These are phyloP conservation scores for Clarireedia sp. DNA, from an alignment of 2,329 filamentous ascomycete genomes.

Conservation along the genomic window DNA sequence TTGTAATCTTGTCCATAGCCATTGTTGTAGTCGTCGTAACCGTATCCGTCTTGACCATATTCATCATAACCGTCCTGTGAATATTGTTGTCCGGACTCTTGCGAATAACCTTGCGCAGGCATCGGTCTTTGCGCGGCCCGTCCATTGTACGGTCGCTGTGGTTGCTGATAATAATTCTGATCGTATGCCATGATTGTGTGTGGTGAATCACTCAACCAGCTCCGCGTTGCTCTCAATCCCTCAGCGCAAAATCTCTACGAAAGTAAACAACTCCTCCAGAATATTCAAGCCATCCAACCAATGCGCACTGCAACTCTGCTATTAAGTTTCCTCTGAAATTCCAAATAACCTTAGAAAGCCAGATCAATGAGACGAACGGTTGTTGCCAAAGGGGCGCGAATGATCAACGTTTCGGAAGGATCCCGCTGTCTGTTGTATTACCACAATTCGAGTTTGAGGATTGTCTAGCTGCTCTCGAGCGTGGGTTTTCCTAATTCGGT, in stretches of 20 bases:
- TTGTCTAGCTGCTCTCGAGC: not conserved
- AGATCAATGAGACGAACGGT: not conserved
- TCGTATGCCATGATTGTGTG: conserved; percentile 27
- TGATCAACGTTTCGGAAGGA: conserved; percentile 9
- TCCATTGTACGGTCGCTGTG: conserved; percentile 26
- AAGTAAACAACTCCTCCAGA: not conserved
- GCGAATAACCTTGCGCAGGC: conserved; percentile 24
- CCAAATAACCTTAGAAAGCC: not conserved
- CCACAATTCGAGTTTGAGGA: conserved; percentile 2
- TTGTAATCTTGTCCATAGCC: conserved; percentile 23
- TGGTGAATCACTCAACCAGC: not conserved
- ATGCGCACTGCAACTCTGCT: not conserved
- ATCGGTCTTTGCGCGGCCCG: conserved; percentile 22
- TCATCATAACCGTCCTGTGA: conserved; percentile 50
- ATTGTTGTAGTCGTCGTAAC: conserved; percentile 24
- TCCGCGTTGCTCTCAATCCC: not conserved
- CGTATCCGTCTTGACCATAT: conserved; percentile 26
- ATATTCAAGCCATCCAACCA: not conserved
- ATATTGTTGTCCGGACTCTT: conserved; percentile 40
- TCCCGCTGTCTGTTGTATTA: not conserved
- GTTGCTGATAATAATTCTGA: conserved; percentile 25
- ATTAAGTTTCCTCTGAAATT: not conserved
- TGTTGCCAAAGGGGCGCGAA: not conserved
- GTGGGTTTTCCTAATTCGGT: not conserved
- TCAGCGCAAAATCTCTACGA: conserved; percentile 1